Percentiles rank a stretch among this genome's conserved stretches.
These are phyloP conservation scores for Emericellopsis cladophorae DNA, from an alignment of 2,329 filamentous ascomycete genomes.

Conservation along the genomic window DNA sequence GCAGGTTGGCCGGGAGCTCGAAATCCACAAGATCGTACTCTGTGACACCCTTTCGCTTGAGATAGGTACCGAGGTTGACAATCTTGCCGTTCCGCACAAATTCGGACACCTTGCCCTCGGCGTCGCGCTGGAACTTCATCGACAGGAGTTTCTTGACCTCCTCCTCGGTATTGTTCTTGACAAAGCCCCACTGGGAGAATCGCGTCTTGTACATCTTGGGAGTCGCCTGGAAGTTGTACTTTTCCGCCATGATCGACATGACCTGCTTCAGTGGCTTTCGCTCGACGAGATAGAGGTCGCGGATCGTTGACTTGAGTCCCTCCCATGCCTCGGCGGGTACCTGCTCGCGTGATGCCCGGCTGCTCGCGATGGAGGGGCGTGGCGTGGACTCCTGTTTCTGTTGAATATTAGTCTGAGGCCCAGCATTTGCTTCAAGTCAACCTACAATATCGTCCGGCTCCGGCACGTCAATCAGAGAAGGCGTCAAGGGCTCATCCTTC, in stretches of 20 bases:
- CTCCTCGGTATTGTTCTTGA: constrained; percentile 41
- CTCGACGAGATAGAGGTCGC: constrained; percentile 32
- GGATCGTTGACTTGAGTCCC: constrained; percentile 30
- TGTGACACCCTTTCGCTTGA: constrained; percentile 39
- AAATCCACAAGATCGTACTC: constrained; percentile 38
- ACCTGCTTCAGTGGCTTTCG: constrained; percentile 38
- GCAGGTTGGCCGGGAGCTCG: constrained; percentile 26
- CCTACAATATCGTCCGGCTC: no score
- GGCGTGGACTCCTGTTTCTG: background rate
- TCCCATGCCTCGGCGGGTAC: constrained; percentile 34
- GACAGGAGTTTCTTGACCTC: constrained; percentile 36
- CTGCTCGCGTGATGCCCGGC: constrained; percentile 25
- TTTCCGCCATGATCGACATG: constrained; percentile 36
- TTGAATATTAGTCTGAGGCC: no score
- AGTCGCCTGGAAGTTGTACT: constrained; percentile 35
- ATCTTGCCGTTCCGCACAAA: constrained; percentile 39
- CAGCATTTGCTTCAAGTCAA: no score
- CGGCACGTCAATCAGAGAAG: background rate
- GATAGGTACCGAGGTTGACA: constrained; percentile 36
- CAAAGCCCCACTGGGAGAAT: constrained; percentile 41
- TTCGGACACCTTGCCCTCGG: constrained; percentile 37
- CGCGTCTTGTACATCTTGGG: constrained; percentile 45
- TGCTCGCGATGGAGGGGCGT: constrained; percentile 3
- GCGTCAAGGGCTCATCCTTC: constrained; percentile 3
- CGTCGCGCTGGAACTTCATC: constrained; percentile 39